Base-by-base conservation (phyloP, 2,329 filamentous ascomycete genomes). In the Aspergillus transmontanensis region DNA sequence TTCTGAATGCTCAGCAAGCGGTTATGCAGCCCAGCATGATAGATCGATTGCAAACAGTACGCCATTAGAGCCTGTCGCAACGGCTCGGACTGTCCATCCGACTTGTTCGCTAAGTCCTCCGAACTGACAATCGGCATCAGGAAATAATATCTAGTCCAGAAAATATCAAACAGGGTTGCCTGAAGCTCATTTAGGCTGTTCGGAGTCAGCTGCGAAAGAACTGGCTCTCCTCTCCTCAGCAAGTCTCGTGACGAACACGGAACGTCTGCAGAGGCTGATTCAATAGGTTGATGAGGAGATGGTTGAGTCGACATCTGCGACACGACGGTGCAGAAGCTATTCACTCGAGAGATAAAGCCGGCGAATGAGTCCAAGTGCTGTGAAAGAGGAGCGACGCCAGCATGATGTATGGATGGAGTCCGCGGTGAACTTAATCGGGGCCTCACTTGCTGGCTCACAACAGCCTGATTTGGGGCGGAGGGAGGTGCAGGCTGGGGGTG, bases 61-160 rank as follows among this genome's bases (percentile, higher is more conserved):
- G 69, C 69, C 1, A 59, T 68, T 9, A 70, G 32, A n/a, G 66
- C 65, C 56, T 71, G 64, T 12, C 58, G 53, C 4, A 70, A 61
- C 11, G 62, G 59, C 45, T 23, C 11, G 0, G 45, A 48, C 21
- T 21, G 26, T 54, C 19, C 39, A 41, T 41, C 39, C 16, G 9
- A 9, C 16, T 10, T 41, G 6, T 6, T 19, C 5, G 39, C 39
- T 19, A 41, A n/a, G 7, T 41, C 39, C 16, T 41, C 39, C 16
- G 39, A n/a, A n/a, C 19, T 41, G 7, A 41, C 39, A 9, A 41
- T n/a, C 7, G 39, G 39, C 39, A 41, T 41, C 39, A 41, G 19
- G 39, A 41, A n/a, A n/a, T 41, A 19, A n/a, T 41, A 41, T n/a
- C 39, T 19, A 10, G 16, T 41, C 39, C 39, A 41, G 39, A 41